Conservation (phyloP, 768 basidiomycete genomes). For the Phaffia tasmanica region DNA sequence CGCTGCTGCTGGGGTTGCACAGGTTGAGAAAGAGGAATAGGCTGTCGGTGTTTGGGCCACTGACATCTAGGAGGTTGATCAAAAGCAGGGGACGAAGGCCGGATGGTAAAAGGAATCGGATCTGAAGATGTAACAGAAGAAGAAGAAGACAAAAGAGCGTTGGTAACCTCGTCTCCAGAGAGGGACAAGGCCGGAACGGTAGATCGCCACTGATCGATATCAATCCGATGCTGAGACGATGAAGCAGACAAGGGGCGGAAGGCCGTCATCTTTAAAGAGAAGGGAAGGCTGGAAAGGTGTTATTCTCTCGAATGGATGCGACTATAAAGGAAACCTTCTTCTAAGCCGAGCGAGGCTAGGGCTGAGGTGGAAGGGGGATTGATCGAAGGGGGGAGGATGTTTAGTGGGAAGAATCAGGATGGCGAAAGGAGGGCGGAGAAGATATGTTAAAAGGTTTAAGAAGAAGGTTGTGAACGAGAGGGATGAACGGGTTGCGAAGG, state of each 20-base stretch:
- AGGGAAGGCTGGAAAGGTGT: neutral
- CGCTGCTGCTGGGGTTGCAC: neutral
- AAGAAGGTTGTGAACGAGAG: neutral
- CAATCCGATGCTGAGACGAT: slow-evolving; percentile 9
- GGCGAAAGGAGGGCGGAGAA: neutral
- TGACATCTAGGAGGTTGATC: neutral
- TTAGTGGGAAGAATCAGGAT: slow-evolving; percentile 20
- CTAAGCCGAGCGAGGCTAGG: slow-evolving; percentile 22
- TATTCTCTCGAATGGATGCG: too few species aligned
- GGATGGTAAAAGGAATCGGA: neutral
- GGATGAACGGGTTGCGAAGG: neutral
- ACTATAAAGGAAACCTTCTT: slow-evolving; percentile 16
- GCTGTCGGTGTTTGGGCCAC: neutral
- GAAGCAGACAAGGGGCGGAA: neutral
- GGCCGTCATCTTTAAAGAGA: neutral
- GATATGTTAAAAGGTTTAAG: neutral
- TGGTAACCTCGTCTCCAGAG: slow-evolving; percentile 13
- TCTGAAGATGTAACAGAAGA: neutral
- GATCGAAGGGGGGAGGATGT: slow-evolving; percentile 15
- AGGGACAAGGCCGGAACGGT: slow-evolving; percentile 6
- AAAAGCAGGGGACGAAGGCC: neutral
- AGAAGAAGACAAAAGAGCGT: neutral
- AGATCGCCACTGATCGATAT: slow-evolving; percentile 22
- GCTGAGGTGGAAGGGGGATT: slow-evolving; percentile 20
- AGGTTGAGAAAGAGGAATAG: neutral